These are phyloP conservation scores for Tricholoma bakamatsutake DNA, from an alignment of 768 basidiomycete genomes.

Conservation along the genomic window DNA sequence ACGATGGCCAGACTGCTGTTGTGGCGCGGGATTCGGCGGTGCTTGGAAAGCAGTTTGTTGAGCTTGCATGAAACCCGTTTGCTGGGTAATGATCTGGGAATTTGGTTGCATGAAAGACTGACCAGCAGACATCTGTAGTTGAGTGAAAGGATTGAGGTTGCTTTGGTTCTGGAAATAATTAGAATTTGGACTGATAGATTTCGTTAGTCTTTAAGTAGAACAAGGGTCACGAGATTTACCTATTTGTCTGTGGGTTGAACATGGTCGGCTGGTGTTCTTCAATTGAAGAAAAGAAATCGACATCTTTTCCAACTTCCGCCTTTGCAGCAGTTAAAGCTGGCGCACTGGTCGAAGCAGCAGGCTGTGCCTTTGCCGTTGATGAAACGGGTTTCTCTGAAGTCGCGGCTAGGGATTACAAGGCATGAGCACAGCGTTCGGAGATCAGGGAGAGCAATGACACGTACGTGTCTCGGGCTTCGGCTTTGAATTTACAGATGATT, in stretches of 20 bases:
- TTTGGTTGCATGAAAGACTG: conserved; percentile 34
- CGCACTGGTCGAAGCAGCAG: conserved; percentile 12
- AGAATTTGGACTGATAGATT: conserved; percentile 35
- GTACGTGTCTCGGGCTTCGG: conserved; percentile 24
- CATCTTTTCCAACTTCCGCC: conserved; percentile 33
- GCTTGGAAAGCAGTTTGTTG: conserved; percentile 41
- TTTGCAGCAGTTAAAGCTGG: conserved; percentile 8
- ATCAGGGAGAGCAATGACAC: conserved; percentile 6
- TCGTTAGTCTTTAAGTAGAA: background rate
- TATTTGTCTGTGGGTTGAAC: conserved; percentile 59
- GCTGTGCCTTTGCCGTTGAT: background rate
- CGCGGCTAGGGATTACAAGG: background rate
- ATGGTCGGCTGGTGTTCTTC: conserved; percentile 74
- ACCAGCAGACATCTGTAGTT: conserved; percentile 46
- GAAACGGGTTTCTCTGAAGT: conserved; percentile 2
- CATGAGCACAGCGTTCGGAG: background rate
- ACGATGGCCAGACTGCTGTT: conserved; percentile 40
- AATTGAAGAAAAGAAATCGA: conserved; percentile 88
- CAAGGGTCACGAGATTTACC: conserved; percentile 26
- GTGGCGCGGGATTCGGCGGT: conserved; percentile 35
- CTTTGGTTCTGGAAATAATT: conserved; percentile 54
- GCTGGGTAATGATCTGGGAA: conserved; percentile 37
- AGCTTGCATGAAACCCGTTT: conserved; percentile 50
- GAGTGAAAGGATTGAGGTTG: conserved; percentile 73
- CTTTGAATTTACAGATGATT: conserved; percentile 10